Percentiles rank a stretch among this genome's conserved stretches.
phyloP scores from a whole-genome alignment of 768 basidiomycete genomes.

The Xerocomellus chrysenteron region DNA sequence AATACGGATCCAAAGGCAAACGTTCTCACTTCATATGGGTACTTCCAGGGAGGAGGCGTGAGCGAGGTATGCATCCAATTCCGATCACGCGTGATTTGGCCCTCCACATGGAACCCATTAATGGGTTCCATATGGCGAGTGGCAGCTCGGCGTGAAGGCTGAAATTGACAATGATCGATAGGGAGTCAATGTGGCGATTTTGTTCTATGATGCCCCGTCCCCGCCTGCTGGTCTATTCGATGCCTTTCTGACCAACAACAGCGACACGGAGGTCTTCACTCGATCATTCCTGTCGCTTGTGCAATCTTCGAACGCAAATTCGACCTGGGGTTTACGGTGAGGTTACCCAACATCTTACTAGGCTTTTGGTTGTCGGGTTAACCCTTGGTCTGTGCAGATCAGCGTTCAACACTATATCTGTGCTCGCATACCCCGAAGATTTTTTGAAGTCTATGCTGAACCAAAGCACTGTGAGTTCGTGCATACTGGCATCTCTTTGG shows the following conservation, averaged over 20 bases:
- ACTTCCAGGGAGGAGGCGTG: constrained; percentile 27
- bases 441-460: constrained; percentile 20
- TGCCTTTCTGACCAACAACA: constrained; percentile 26
- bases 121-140: not conserved
- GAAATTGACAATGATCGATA: constrained; percentile 8
- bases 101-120: not conserved
- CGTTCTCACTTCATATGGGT: constrained; percentile 44
- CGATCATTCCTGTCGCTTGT: constrained; percentile 29
- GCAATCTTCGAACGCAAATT: constrained; percentile 17
- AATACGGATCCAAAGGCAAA: constrained; percentile 27
- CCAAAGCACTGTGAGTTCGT: constrained; percentile 17
- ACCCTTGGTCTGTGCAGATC: constrained; percentile 14
- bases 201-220: constrained; percentile 58
- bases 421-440: constrained; percentile 18
- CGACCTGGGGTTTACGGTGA: constrained; percentile 24
- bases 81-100: constrained; percentile 2
- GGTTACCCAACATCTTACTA: not conserved
- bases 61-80: constrained; percentile 33
- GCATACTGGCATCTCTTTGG: not conserved
- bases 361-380: not conserved
- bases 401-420: constrained; percentile 25
- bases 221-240: constrained; percentile 29
- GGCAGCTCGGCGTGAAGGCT: not conserved
- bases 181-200: constrained; percentile 27
- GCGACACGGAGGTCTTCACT: constrained; percentile 12